Base-by-base conservation (phyloP, 805 yeast species). In the Jamesozyma rosinii region DNA sequence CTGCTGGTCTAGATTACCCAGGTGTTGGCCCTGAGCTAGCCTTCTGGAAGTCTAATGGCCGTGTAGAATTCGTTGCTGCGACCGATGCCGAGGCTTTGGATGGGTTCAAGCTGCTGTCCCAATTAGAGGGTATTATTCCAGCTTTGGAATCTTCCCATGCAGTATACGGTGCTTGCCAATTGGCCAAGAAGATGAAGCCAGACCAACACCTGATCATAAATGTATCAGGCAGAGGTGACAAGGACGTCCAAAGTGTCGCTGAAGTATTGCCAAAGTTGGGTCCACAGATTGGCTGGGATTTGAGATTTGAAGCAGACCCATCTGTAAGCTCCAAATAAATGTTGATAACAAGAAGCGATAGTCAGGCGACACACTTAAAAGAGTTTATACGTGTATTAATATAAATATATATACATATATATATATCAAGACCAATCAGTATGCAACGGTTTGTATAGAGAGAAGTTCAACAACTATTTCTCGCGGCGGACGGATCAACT, bases 1-100 rank as follows among this genome's bases (percentile, higher is more conserved):
- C 96, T 50, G 99, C 99, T 33, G 99, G 99, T 53, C 74, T 92
- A 57, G 99, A 92, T 67, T 92, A 92, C 64, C 99, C 99, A 21
- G 99, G 97, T 67, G 99, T 92, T 38, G 99, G 99, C 37, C 99
- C 99, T 27, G 97, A 92, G 68, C 74, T 92, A 53, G 94, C 97
- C 2, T 77, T 74, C 62, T 92, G 97, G 97, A 90, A 90, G 66
- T 81, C 82, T 43, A 81, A 83, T 48, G 97, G 97, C 22, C 79
- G 99, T 59, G 98, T 94, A 8, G 71, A 82, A 44, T 92, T 90
- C 59, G 66, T 81, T 38, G 95, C 96, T 37, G 97, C 94, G 44
- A 85, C 95, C 29, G 96, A 92, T 65, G 88, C 95, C n/a, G 80
- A 92, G 61, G 97, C 97, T 26, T 71, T 92, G 51, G 75, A 77